phyloP scores from a whole-genome alignment of 768 basidiomycete genomes.

The Multifurca ochricompacta region DNA sequence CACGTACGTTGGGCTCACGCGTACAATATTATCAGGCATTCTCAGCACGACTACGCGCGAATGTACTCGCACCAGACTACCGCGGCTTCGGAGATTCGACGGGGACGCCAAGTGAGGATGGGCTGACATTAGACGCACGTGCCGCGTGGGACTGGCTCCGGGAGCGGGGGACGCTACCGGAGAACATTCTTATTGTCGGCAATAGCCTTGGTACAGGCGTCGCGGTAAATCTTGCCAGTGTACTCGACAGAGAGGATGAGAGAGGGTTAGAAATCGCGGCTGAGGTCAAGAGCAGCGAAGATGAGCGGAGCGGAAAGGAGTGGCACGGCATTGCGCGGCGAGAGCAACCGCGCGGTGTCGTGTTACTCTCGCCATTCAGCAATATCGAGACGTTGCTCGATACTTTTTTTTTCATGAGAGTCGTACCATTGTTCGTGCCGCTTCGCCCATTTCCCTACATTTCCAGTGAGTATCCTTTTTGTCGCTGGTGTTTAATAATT shows the following conservation, averaged over 20 bases:
- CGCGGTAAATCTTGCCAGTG: slow-evolving; percentile 34
- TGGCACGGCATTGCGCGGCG: slow-evolving; percentile 1
- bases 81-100: slow-evolving; percentile 87
- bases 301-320: neutral
- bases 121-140: slow-evolving; percentile 63
- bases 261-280: no score
- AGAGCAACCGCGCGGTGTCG: slow-evolving; percentile 33
- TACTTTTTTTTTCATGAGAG: slow-evolving; percentile 56
- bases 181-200: slow-evolving; percentile 67
- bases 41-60: slow-evolving; percentile 58
- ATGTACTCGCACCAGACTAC: slow-evolving; percentile 85
- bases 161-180: slow-evolving; percentile 43
- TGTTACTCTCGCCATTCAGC: slow-evolving; percentile 36
- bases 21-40: slow-evolving; percentile 62
- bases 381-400: slow-evolving; percentile 43
- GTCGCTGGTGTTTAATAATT: neutral
- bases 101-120: slow-evolving; percentile 68
- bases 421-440: slow-evolving; percentile 66
- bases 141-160: slow-evolving; percentile 78
- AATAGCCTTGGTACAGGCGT: slow-evolving; percentile 90
- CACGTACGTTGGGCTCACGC: slow-evolving; percentile 59
- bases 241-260: slow-evolving; percentile 32
- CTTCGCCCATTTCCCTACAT: slow-evolving; percentile 54
- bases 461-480: slow-evolving; percentile 48
- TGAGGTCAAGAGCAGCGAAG: no score